These are phyloP conservation scores for Apophysomyces trapeziformis DNA, from an alignment of 371 early-diverging fungal species.

Conservation along the genomic window DNA sequence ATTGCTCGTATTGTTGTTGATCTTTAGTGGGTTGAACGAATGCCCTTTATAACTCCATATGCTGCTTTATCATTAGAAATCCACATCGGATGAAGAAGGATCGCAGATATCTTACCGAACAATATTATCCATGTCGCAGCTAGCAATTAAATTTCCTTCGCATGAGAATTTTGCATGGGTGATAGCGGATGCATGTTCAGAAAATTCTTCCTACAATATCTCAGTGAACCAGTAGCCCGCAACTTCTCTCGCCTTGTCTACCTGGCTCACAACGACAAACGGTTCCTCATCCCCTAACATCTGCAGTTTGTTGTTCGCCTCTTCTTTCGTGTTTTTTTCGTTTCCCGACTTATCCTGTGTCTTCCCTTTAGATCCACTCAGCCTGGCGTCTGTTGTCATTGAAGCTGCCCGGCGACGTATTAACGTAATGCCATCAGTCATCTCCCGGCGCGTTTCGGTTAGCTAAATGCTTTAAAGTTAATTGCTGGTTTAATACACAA, in stretches of 20 bases:
- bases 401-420: slow-evolving; percentile 51
- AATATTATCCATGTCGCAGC: slow-evolving; percentile 71
- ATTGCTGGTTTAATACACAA: background rate
- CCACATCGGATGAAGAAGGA: too few relatives aligned
- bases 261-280: slow-evolving; percentile 51
- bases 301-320: background rate
- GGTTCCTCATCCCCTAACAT: slow-evolving; percentile 37
- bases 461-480: slow-evolving; percentile 17
- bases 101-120: slow-evolving; percentile 42
- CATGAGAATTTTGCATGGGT: slow-evolving; percentile 64
- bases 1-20: slow-evolving; percentile 50
- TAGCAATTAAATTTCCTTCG: slow-evolving; percentile 64
- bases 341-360: slow-evolving; percentile 9
- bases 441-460: slow-evolving; percentile 45
- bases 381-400: slow-evolving; percentile 29
- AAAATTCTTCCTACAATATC: slow-evolving; percentile 52
- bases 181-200: slow-evolving; percentile 68
- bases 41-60: slow-evolving; percentile 58
- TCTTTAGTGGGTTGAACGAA: slow-evolving; percentile 55
- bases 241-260: slow-evolving; percentile 5
- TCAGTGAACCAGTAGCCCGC: background rate
- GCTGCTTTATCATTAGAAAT: slow-evolving; percentile 18
- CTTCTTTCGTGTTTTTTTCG: slow-evolving; percentile 9
- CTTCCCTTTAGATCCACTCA: slow-evolving; percentile 19
- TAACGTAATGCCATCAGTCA: slow-evolving; percentile 53